These are phyloP conservation scores for Aethionema arabicum DNA, from an alignment of 345 rosid species.

Conservation along the genomic window DNA sequence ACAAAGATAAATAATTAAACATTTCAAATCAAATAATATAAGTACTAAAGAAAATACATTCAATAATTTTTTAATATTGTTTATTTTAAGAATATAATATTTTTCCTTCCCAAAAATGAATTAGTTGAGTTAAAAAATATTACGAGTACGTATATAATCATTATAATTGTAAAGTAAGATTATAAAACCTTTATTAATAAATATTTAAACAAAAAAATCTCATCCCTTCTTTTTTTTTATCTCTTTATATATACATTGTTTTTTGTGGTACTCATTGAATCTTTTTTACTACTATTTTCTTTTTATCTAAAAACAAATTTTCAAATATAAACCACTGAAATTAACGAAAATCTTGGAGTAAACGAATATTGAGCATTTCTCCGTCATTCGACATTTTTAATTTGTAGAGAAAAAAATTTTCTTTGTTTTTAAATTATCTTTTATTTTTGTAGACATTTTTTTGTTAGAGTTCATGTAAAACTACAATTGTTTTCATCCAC, in stretches of 20 bases:
- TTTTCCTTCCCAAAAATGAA: not conserved
- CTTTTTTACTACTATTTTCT: slow-evolving; percentile 11
- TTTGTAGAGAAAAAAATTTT: not conserved
- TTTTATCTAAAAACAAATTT: not conserved
- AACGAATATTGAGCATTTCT: slow-evolving; percentile 2
- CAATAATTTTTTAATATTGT: too few relatives aligned
- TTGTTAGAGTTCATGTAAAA: not conserved
- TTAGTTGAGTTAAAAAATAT: not conserved
- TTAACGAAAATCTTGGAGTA: slow-evolving; percentile 17
- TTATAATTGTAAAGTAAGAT: not conserved
- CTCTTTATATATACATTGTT: not conserved
- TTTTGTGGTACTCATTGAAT: slow-evolving; percentile 15
- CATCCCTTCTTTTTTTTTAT: slow-evolving; percentile 16
- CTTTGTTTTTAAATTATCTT: not conserved
- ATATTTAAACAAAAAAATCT: slow-evolving; percentile 3
- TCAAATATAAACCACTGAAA: slow-evolving; percentile 17
- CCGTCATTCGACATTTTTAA: slow-evolving; percentile 18
- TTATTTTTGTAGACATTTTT: not conserved
- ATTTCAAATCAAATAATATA: too few relatives aligned
- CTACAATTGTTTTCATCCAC: too few relatives aligned
- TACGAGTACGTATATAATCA: not conserved
- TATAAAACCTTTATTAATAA: not conserved
- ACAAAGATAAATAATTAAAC: too few relatives aligned
- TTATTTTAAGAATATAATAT: not conserved
- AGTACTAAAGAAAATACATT: too few relatives aligned